phyloP scores from a whole-genome alignment of 371 early-diverging fungal species.

The Rhizopus microsporus region DNA sequence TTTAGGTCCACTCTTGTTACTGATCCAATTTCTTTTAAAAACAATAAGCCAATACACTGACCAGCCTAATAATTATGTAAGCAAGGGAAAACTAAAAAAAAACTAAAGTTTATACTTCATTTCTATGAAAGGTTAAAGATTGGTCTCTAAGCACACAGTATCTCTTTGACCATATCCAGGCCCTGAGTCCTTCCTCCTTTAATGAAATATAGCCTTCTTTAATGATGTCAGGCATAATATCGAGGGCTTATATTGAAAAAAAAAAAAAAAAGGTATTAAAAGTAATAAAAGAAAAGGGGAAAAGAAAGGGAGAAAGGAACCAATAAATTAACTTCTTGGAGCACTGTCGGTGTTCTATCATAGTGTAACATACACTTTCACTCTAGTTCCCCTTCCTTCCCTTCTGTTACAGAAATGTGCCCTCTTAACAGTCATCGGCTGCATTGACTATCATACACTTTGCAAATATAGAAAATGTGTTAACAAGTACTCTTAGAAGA shows the following conservation, averaged over 20 bases:
- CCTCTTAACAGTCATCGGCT: no score
- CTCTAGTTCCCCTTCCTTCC: no score
- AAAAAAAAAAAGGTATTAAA: slow-evolving; percentile 7
- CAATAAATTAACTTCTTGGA: not conserved
- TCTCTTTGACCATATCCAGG: slow-evolving; percentile 90
- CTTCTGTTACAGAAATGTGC: no score
- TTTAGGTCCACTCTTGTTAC: slow-evolving; percentile 85
- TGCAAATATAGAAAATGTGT: no score
- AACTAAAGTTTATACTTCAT: slow-evolving; percentile 62
- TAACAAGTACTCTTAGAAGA: no score
- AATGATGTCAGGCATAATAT: slow-evolving; percentile 43
- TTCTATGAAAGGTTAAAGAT: slow-evolving; percentile 88
- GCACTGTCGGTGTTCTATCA: not conserved
- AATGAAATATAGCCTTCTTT: slow-evolving; percentile 82
- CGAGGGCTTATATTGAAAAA: slow-evolving; percentile 2
- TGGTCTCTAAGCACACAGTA: slow-evolving; percentile 84
- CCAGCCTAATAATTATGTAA: slow-evolving; percentile 25
- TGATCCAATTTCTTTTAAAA: slow-evolving; percentile 83
- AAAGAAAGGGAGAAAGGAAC: not conserved
- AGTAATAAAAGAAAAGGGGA: slow-evolving; percentile 4
- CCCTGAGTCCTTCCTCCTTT: slow-evolving; percentile 82
- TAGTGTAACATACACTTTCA: not conserved
- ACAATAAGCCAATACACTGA: slow-evolving; percentile 70
- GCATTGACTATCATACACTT: no score
- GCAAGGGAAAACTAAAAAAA: not conserved